These are phyloP conservation scores for Coemansia furcata DNA, from an alignment of 192 early-diverging fungal genomes.

Conservation along the genomic window DNA sequence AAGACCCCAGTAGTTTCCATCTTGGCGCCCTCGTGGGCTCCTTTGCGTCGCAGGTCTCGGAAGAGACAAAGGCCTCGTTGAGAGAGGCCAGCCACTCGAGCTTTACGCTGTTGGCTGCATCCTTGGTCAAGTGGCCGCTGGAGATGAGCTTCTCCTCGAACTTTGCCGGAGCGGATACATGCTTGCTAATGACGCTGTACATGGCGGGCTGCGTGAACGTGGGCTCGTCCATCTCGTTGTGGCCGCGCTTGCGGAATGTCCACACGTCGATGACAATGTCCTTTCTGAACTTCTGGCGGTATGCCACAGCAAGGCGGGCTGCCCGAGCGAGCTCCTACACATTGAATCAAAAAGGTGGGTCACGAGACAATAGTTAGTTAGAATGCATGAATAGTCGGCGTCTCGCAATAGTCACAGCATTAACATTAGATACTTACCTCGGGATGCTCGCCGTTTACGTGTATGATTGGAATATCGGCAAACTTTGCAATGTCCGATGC, in stretches of 20 bases:
- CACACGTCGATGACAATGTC: slow-evolving; percentile 95
- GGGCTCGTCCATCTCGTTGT: slow-evolving; percentile 98
- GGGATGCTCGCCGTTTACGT: slow-evolving; percentile 94
- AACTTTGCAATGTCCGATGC: slow-evolving; percentile 95
- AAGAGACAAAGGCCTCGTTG: slow-evolving; percentile 25
- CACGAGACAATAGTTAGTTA: background rate
- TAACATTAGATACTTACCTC: slow-evolving; percentile 37
- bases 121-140: slow-evolving; percentile 21
- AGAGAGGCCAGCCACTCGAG: slow-evolving; percentile 27
- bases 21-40: slow-evolving; percentile 11
- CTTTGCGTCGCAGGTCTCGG: slow-evolving; percentile 25
- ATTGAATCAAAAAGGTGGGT: background rate
- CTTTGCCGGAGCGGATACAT: slow-evolving; percentile 73
- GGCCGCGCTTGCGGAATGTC: slow-evolving; percentile 94
- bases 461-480: slow-evolving; percentile 91
- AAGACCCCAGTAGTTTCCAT: slow-evolving; percentile 19
- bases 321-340: slow-evolving; percentile 82
- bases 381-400: background rate
- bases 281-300: slow-evolving; percentile 90
- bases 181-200: slow-evolving; percentile 85
- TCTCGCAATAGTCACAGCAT: background rate
- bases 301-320: slow-evolving; percentile 79
- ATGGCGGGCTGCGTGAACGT: slow-evolving; percentile 95
- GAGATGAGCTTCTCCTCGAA: slow-evolving; percentile 67
- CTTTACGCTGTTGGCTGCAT: slow-evolving; percentile 14